Conservation (phyloP, 2,329 filamentous ascomycete species). For the Penicillium sp. region DNA sequence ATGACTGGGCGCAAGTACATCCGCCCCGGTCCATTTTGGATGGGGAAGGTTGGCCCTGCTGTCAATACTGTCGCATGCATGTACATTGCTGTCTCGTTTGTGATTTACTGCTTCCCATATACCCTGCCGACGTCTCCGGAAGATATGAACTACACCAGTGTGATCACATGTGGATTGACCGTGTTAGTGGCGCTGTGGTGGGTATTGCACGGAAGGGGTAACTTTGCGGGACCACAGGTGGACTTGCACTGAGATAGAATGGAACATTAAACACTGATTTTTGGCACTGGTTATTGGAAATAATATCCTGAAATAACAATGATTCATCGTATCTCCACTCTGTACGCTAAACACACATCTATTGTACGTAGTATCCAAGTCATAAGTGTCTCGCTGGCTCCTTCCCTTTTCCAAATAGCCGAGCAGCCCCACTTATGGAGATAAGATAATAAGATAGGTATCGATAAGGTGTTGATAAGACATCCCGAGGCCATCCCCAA, state of each 20-base stretch:
- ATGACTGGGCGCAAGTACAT: background rate
- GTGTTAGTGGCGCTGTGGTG: background rate
- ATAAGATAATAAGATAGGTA: background rate
- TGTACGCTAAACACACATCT: background rate
- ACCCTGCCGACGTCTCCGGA: background rate
- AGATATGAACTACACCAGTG: background rate
- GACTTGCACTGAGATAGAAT: background rate
- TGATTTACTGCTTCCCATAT: background rate
- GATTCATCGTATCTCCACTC: background rate
- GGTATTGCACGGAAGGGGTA: background rate
- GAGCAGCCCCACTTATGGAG: background rate
- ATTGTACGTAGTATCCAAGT: background rate
- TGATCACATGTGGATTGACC: background rate
- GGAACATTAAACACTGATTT: background rate
- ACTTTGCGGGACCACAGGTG: background rate
- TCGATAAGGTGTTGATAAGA: background rate
- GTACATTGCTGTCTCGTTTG: background rate
- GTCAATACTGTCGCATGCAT: background rate
- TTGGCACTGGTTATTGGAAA: background rate
- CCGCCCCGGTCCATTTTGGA: background rate
- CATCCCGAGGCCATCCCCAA: background rate
- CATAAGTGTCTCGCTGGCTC: background rate
- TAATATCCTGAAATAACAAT: background rate
- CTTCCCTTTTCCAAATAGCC: background rate
- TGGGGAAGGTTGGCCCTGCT: background rate